Evolutionary conservation across 2,329 filamentous ascomycete genomes (phyloP).

Genomic region (Fusarium mangiferae): DNA sequence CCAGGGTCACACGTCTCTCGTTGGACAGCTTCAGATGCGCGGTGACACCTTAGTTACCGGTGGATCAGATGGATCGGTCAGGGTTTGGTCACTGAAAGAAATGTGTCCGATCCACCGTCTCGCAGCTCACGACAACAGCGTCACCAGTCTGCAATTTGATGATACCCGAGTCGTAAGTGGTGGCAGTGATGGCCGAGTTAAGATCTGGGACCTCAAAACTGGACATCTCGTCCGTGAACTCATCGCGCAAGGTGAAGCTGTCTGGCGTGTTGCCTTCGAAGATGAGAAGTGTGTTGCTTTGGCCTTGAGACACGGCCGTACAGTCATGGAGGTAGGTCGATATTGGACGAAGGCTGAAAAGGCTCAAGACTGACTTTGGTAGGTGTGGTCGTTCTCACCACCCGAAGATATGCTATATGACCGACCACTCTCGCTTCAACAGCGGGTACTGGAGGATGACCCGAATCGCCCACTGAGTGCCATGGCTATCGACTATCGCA

Average conservation of each 20-base stretch:
- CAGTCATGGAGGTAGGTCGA: constrained; percentile 93
- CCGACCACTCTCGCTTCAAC: constrained; percentile 60
- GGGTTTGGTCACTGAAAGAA: constrained; percentile 93
- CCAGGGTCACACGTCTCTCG: constrained; percentile 95
- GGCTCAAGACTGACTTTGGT: constrained; percentile 44
- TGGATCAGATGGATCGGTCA: constrained; percentile 93
- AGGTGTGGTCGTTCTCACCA: constrained; percentile 97
- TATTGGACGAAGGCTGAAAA: not conserved
- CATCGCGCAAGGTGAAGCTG: constrained; percentile 89
- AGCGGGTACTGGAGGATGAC: constrained; percentile 57
- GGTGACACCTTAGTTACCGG: constrained; percentile 95
- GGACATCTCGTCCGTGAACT: constrained; percentile 91
- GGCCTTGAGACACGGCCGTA: constrained; percentile 84
- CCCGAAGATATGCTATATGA: constrained; percentile 75
- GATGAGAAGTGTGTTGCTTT: constrained; percentile 98
- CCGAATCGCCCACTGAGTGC: constrained; percentile 63
- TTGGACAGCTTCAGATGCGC: constrained; percentile 95
- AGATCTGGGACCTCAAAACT: constrained; percentile 96
- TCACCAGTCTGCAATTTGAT: constrained; percentile 97
- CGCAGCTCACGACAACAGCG: constrained; percentile 97
- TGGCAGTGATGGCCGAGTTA: constrained; percentile 96
- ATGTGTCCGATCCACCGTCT: constrained; percentile 94
- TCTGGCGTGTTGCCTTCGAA: constrained; percentile 98
- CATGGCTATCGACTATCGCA: constrained; percentile 58
- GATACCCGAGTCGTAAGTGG: constrained; percentile 95